Evolutionary conservation across 2,329 filamentous ascomycete species (phyloP).

Genomic region (Xylaria digitata): DNA sequence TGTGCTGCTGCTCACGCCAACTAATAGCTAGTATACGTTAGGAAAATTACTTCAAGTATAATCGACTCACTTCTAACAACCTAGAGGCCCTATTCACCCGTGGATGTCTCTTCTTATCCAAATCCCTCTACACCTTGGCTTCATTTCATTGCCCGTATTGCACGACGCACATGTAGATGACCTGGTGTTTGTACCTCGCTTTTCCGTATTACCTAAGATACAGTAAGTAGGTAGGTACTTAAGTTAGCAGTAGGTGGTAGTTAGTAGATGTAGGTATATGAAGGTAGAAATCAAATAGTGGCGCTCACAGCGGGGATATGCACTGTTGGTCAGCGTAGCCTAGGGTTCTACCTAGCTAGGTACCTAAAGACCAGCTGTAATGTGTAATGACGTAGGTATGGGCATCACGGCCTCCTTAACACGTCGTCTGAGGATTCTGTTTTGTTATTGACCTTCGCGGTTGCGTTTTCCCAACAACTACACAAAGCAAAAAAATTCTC

Average conservation of each 20-base stretch:
- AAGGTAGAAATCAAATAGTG: conserved; percentile 5
- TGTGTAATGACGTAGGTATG: conserved; percentile 18
- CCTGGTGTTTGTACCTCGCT: too few relatives aligned
- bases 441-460: not conserved
- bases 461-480: not conserved
- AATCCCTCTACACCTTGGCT: too few relatives aligned
- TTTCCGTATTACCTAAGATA: too few relatives aligned
- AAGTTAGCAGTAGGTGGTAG: too few relatives aligned
- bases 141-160: too few relatives aligned
- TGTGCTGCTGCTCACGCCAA: not conserved
- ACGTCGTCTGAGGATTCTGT: not conserved
- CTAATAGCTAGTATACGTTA: not conserved
- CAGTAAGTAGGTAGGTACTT: too few relatives aligned
- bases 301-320: conserved; percentile 12
- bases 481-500: not conserved
- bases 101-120: too few relatives aligned
- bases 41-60: not conserved
- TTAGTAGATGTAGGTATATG: too few relatives aligned
- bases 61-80: not conserved
- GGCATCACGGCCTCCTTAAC: not conserved
- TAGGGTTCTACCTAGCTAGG: too few relatives aligned
- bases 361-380: not conserved
- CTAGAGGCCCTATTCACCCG: not conserved
- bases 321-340: not conserved
- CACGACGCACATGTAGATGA: too few relatives aligned